These are phyloP conservation scores for Tetrahymena malaccensis DNA, from an alignment of 73 alveolate species.

Conservation along the genomic window DNA sequence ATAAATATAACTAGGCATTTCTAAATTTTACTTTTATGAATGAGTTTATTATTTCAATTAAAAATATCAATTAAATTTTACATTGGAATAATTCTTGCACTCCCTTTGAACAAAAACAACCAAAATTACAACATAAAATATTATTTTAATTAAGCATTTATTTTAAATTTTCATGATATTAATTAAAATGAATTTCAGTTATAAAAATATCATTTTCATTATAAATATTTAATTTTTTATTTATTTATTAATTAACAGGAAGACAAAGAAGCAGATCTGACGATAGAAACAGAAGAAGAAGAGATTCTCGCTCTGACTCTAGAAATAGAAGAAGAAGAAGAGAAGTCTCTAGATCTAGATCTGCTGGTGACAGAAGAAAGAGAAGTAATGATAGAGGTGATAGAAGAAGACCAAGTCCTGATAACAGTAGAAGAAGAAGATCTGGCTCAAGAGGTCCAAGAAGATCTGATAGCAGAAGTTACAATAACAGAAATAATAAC, in stretches of 20 bases:
- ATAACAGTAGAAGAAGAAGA: background rate
- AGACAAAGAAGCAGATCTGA: background rate
- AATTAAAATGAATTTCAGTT: background rate
- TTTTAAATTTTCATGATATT: too few relatives aligned
- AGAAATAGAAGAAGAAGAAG: background rate
- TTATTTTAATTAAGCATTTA: too few relatives aligned
- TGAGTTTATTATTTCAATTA: background rate
- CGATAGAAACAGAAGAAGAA: background rate
- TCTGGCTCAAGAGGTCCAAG: background rate
- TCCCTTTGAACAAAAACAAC: too few relatives aligned
- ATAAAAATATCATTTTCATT: too few relatives aligned
- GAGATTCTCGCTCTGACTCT: background rate
- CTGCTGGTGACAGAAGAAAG: background rate
- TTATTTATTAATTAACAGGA: background rate
- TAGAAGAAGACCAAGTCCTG: background rate
- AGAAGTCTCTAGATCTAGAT: background rate
- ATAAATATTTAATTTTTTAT: too few relatives aligned
- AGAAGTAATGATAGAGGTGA: background rate
- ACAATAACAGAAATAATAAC: background rate
- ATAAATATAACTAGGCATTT: background rate
- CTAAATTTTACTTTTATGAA: too few relatives aligned
- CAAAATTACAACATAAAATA: too few relatives aligned
- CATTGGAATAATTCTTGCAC: background rate
- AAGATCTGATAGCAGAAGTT: background rate
- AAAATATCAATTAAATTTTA: too few relatives aligned